Conservation (phyloP, 2,329 filamentous ascomycete genomes). For the Graphilbum fragrans region DNA sequence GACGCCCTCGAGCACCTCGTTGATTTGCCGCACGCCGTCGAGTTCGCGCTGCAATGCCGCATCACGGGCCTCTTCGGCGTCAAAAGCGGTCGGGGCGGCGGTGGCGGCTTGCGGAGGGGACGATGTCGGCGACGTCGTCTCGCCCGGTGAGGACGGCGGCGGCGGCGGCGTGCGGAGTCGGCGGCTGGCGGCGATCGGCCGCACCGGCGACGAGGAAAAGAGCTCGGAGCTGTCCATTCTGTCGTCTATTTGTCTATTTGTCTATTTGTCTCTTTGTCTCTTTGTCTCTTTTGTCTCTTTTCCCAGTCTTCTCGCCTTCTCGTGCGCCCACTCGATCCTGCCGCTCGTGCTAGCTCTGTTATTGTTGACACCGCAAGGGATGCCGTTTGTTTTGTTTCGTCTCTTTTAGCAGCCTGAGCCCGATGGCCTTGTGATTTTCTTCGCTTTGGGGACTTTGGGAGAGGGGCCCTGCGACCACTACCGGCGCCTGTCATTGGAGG, state of each 20-base stretch:
- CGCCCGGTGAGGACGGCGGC: conserved; percentile 10
- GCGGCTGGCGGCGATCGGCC: conserved; percentile 31
- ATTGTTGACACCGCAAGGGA: not conserved
- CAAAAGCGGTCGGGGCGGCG: conserved; percentile 28
- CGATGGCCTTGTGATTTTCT: too few relatives aligned
- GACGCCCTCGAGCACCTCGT: conserved; percentile 72
- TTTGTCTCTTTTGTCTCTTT: not conserved
- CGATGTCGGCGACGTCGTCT: not conserved
- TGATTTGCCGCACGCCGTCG: conserved; percentile 73
- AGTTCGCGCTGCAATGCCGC: conserved; percentile 66
- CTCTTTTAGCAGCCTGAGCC: too few relatives aligned
- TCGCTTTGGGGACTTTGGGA: too few relatives aligned
- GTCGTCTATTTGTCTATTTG: not conserved
- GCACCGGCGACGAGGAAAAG: conserved; percentile 13
- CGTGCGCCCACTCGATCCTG: not conserved
- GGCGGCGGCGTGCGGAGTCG: conserved; percentile 16
- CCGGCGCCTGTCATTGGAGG: not conserved
- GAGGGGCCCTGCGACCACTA: too few relatives aligned
- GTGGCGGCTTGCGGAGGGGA: conserved; percentile 10
- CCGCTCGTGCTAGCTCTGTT: not conserved
- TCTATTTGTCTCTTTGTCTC: not conserved
- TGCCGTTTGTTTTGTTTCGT: not conserved
- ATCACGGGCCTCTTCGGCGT: conserved; percentile 58
- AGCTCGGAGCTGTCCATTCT: conserved; percentile 13
- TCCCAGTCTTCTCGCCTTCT: not conserved